Conservation (phyloP, 441 rosid species). For the Aquilaria agallochum region DNA sequence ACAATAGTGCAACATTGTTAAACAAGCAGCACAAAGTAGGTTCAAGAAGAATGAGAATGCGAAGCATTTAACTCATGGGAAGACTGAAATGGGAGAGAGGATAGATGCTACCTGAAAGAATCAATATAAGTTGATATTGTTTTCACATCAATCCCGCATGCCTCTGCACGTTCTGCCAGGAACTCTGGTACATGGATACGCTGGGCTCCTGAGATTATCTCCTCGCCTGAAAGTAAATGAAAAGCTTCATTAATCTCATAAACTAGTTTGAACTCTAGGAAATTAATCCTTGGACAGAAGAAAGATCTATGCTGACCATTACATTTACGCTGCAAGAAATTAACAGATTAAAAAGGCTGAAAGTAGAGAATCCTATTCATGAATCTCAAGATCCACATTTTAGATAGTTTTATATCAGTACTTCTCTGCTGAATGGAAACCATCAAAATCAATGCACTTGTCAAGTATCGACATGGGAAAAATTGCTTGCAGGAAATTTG, state of each 20-base stretch:
- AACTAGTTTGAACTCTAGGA: neutral
- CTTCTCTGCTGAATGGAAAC: too few relatives aligned
- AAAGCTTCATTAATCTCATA: conserved; percentile 6
- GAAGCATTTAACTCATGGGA: neutral
- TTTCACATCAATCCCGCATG: conserved; percentile 64
- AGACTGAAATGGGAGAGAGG: neutral
- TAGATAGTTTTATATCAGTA: too few relatives aligned
- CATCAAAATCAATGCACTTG: too few relatives aligned
- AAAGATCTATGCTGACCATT: too few relatives aligned
- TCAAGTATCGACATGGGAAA: too few relatives aligned
- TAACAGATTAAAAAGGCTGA: too few relatives aligned
- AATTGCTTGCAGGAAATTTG: too few relatives aligned
- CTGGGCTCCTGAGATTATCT: conserved; percentile 90
- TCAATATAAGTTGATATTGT: conserved; percentile 70
- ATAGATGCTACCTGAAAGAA: conserved; percentile 56
- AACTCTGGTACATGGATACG: conserved; percentile 76
- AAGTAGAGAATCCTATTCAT: too few relatives aligned
- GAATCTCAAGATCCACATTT: too few relatives aligned
- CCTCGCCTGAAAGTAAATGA: conserved; percentile 55
- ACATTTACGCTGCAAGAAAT: too few relatives aligned
- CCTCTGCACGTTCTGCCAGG: conserved; percentile 61
- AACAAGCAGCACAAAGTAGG: too few relatives aligned
- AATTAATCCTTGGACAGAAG: neutral
- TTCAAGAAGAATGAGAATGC: too few relatives aligned
- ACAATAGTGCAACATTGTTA: neutral